phyloP scores from a whole-genome alignment of 2,329 filamentous ascomycete species.

The Exophiala sideris region DNA sequence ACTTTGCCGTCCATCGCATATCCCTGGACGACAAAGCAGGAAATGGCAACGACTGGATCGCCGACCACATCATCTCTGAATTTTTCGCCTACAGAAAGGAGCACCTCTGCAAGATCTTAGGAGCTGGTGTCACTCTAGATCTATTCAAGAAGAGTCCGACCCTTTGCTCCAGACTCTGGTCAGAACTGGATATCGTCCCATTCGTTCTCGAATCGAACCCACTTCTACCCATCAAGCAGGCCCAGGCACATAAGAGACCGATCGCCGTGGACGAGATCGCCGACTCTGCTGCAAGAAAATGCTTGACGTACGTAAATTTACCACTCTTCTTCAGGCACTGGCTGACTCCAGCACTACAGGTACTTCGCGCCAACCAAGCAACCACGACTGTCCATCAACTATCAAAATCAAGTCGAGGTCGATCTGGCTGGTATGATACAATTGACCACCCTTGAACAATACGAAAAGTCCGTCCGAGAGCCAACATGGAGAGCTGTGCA shows the following conservation, averaged over 20 bases:
- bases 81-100: slow-evolving; percentile 18
- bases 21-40: slow-evolving; percentile 17
- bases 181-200: slow-evolving; percentile 71
- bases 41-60: slow-evolving; percentile 15
- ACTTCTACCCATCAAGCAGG: slow-evolving; percentile 35
- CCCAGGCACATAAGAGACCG: slow-evolving; percentile 39
- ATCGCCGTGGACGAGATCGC: slow-evolving; percentile 71
- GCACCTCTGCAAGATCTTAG: slow-evolving; percentile 63
- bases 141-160: slow-evolving; percentile 60
- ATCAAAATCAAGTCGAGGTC: slow-evolving; percentile 66
- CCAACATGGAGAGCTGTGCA: slow-evolving; percentile 65
- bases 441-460: slow-evolving; percentile 56
- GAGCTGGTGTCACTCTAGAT: slow-evolving; percentile 63
- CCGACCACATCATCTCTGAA: slow-evolving; percentile 19
- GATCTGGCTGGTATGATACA: slow-evolving; percentile 64
- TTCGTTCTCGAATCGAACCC: slow-evolving; percentile 54
- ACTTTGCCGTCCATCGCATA: slow-evolving; percentile 26
- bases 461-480: slow-evolving; percentile 58
- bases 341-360: slow-evolving; percentile 37
- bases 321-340: neutral
- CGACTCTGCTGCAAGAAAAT: slow-evolving; percentile 76
- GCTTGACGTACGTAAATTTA: slow-evolving; percentile 59
- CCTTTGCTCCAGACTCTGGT: slow-evolving; percentile 69
- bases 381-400: slow-evolving; percentile 65
- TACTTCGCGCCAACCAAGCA: slow-evolving; percentile 70